Percentiles rank a stretch among this genome's conserved stretches.
phyloP scores from a whole-genome alignment of 805 yeast genomes.

The Starmerella apicola region DNA sequence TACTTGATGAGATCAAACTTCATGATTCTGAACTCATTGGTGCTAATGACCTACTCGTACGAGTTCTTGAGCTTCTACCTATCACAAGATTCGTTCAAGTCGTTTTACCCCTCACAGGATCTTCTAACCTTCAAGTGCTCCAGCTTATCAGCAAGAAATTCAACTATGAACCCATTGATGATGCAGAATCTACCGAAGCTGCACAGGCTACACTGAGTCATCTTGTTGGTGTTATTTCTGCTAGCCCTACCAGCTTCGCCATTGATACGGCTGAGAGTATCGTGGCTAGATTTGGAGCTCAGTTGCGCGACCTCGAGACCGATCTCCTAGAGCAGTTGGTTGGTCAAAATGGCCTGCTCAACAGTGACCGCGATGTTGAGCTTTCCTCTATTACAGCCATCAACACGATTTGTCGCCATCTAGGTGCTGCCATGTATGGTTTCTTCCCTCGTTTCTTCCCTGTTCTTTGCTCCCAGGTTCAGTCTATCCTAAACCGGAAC shows the following conservation, averaged over 20 bases:
- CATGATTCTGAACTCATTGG: conserved; percentile 27
- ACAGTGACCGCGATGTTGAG: conserved; percentile 45
- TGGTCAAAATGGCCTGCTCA: conserved; percentile 43
- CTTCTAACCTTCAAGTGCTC: conserved; percentile 39
- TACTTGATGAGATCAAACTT: conserved; percentile 29
- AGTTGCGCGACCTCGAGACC: conserved; percentile 32
- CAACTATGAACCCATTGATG: conserved; percentile 49
- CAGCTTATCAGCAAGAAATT: conserved; percentile 55
- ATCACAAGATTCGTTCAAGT: conserved; percentile 58
- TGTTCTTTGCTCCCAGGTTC: conserved; percentile 46
- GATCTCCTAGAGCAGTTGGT: conserved; percentile 39
- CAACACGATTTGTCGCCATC: conserved; percentile 51
- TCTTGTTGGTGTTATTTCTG: conserved; percentile 30
- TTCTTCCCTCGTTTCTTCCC: conserved; percentile 75
- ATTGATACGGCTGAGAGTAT: conserved; percentile 34
- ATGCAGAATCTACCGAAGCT: conserved; percentile 37
- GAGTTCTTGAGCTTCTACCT: conserved; percentile 60
- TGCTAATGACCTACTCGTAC: conserved; percentile 43
- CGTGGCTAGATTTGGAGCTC: conserved; percentile 47
- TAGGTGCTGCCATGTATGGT: conserved; percentile 81
- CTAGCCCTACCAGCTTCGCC: conserved; percentile 6
- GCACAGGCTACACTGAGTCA: conserved; percentile 41
- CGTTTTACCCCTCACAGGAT: conserved; percentile 33
- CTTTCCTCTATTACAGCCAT: conserved; percentile 65
- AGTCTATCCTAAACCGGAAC: neutral